phyloP scores from a whole-genome alignment of 352 stramenopile genomes.

The Globisporangium lucens region DNA sequence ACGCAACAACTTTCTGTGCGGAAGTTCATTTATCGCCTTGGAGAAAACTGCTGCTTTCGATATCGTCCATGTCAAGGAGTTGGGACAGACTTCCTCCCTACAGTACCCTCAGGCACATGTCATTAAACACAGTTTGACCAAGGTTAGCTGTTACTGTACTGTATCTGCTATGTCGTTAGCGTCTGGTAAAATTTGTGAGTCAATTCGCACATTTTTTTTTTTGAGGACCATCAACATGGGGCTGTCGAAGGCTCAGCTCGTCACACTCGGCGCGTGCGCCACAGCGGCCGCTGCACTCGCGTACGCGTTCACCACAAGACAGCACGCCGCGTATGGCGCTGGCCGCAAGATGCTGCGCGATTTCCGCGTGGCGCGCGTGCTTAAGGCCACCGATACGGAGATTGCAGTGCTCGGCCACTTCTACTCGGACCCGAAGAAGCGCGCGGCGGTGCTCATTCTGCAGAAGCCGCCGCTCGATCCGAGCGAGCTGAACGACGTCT shows the following conservation, averaged over 20 bases:
- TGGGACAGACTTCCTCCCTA: neutral
- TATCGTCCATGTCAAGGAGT: neutral
- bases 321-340: slow-evolving; percentile 23
- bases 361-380: slow-evolving; percentile 61
- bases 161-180: neutral
- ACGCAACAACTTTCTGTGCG: neutral
- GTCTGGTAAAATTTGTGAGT: neutral
- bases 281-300: slow-evolving; percentile 26
- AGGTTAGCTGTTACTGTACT: neutral
- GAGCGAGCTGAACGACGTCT: slow-evolving; percentile 32
- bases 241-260: slow-evolving; percentile 10
- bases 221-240: neutral
- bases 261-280: slow-evolving; percentile 24
- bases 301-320: slow-evolving; percentile 31
- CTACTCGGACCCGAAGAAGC: slow-evolving; percentile 53
- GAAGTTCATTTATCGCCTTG: neutral
- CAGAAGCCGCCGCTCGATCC: slow-evolving; percentile 60
- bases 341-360: slow-evolving; percentile 44
- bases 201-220: neutral
- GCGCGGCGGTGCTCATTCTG: slow-evolving; percentile 62
- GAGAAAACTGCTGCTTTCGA: neutral
- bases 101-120: neutral
- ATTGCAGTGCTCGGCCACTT: slow-evolving; percentile 73
- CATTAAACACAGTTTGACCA: neutral
- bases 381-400: slow-evolving; percentile 65